phyloP scores from a whole-genome alignment of 208 protist species.

The Trypanosoma boissoni region DNA sequence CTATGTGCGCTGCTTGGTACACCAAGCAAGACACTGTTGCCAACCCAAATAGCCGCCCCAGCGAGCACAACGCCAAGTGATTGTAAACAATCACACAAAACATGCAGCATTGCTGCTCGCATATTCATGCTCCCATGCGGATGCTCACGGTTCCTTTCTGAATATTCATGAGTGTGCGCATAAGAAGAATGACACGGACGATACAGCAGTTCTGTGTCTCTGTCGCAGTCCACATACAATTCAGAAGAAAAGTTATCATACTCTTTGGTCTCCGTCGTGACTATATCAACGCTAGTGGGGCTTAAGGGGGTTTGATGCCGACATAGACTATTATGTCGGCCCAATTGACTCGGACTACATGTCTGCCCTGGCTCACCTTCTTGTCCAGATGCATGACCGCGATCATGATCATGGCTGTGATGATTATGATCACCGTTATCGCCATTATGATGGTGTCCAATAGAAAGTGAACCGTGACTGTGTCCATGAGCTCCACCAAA shows the following conservation, averaged over 20 bases:
- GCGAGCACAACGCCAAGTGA: constrained; percentile 47
- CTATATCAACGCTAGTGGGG: no score
- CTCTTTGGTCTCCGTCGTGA: no score
- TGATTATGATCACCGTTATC: constrained; percentile 3
- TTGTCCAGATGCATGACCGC: constrained; percentile 4
- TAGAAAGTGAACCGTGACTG: constrained; percentile 21
- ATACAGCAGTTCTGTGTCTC: neutral
- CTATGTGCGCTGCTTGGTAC: constrained; percentile 9
- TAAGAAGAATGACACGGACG: neutral
- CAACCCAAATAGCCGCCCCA: constrained; percentile 37
- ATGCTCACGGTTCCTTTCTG: neutral
- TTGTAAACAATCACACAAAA: constrained; percentile 52
- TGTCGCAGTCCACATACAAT: neutral
- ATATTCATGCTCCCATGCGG: constrained; percentile 21
- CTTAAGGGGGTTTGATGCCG: no score
- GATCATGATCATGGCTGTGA: constrained; percentile 13
- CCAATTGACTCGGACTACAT: no score
- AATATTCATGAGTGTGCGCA: neutral
- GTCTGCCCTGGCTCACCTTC: neutral
- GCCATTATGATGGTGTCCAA: neutral
- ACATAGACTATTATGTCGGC: no score
- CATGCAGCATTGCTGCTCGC: constrained; percentile 48
- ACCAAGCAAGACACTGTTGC: constrained; percentile 7
- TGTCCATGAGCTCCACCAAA: constrained; percentile 31
- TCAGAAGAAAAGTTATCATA: no score